These are phyloP conservation scores for Cicer bijugum DNA, from an alignment of 306 rosid species.

Conservation along the genomic window DNA sequence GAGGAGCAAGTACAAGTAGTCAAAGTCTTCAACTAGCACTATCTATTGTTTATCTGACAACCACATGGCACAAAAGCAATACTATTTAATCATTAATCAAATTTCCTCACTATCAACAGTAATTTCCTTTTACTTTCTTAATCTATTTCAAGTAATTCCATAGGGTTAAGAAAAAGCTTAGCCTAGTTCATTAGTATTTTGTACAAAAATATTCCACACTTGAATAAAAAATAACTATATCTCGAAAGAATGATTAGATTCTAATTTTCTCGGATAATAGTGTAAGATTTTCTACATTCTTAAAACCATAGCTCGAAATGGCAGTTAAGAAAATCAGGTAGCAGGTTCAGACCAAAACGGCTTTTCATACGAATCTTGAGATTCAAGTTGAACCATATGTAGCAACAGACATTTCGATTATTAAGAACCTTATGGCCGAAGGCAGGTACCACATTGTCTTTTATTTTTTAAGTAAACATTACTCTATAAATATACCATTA, in stretches of 20 bases:
- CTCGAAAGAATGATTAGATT: constrained; percentile 6
- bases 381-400: neutral
- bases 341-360: neutral
- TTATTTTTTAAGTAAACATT: no score
- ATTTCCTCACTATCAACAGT: constrained; percentile 18
- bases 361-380: constrained; percentile 1
- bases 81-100: neutral
- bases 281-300: neutral
- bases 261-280: neutral
- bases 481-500: no score
- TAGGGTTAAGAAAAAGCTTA: neutral
- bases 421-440: neutral
- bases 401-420: neutral
- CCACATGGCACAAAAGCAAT: constrained; percentile 44
- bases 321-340: constrained; percentile 1
- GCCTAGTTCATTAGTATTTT: neutral
- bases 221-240: neutral
- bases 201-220: neutral
- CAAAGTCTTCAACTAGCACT: constrained; percentile 51
- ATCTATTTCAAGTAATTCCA: neutral
- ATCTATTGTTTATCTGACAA: constrained; percentile 46
- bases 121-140: constrained; percentile 13
- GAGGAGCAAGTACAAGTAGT: constrained; percentile 42
- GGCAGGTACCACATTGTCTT: neutral
- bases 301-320: neutral